Percentiles rank a stretch among this genome's conserved stretches.
Conservation (phyloP, 108 stramenopile genomes). For the Cyclotella sp. region DNA sequence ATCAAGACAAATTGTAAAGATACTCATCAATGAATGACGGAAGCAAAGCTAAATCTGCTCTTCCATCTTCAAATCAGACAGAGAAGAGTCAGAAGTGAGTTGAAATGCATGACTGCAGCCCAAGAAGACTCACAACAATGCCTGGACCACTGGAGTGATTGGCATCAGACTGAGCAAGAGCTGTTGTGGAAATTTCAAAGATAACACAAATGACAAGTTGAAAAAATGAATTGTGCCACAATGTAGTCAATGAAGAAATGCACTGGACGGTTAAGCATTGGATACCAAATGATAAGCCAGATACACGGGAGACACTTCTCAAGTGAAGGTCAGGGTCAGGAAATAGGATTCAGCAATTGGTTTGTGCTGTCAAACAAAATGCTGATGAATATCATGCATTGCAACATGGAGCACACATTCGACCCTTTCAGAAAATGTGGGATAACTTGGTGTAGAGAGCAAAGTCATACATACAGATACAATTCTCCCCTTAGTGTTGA, state of each 20-base stretch:
- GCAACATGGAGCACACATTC: constrained; percentile 8
- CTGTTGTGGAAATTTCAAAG: constrained; percentile 43
- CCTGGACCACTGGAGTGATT: constrained; percentile 38
- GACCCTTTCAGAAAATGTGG: constrained; percentile 34
- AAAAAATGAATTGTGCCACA: constrained; percentile 11
- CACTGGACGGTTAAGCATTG: constrained; percentile 45
- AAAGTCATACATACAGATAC: background rate
- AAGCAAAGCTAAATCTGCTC: constrained; percentile 39
- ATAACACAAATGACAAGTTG: constrained; percentile 31
- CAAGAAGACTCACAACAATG: constrained; percentile 26
- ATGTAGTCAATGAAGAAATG: constrained; percentile 39
- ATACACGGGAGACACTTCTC: constrained; percentile 30
- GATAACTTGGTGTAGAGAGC: constrained; percentile 14
- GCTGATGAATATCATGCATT: constrained; percentile 12
- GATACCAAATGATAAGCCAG: constrained; percentile 44
- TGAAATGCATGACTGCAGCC: constrained; percentile 1
- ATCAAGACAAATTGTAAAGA: constrained; percentile 40
- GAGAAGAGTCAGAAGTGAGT: constrained; percentile 20
- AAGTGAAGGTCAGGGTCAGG: background rate
- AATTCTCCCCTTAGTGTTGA: background rate
- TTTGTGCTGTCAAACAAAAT: constrained; percentile 13
- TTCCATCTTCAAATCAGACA: constrained; percentile 35
- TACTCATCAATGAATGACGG: constrained; percentile 45
- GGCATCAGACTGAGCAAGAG: constrained; percentile 48
- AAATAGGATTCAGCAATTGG: constrained; percentile 15